phyloP scores from a whole-genome alignment of 2,329 filamentous ascomycete genomes.

The Cladophialophora immunda region DNA sequence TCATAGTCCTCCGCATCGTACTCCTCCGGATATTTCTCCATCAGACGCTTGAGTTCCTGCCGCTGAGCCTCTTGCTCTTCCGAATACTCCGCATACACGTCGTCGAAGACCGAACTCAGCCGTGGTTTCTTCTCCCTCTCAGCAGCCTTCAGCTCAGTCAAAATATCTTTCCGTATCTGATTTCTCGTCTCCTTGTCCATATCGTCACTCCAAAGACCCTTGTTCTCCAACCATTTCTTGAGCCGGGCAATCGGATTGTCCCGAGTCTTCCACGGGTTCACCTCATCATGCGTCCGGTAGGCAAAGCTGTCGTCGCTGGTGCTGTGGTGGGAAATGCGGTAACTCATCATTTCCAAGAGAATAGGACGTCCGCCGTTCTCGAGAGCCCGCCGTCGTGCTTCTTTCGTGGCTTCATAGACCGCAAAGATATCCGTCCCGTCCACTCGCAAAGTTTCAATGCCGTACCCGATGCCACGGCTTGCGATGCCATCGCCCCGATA shows the following conservation, averaged over 20 bases:
- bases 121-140: slow-evolving; percentile 64
- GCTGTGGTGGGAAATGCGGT: slow-evolving; percentile 95
- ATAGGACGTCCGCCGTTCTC: slow-evolving; percentile 81
- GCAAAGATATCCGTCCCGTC: slow-evolving; percentile 95
- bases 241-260: slow-evolving; percentile 87
- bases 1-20: slow-evolving; percentile 84
- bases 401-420: slow-evolving; percentile 79
- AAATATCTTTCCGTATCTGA: slow-evolving; percentile 73
- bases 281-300: slow-evolving; percentile 89
- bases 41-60: slow-evolving; percentile 72
- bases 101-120: slow-evolving; percentile 72
- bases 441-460: slow-evolving; percentile 87
- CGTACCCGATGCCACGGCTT: slow-evolving; percentile 84
- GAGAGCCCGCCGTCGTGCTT: slow-evolving; percentile 80
- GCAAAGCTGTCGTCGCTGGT: slow-evolving; percentile 97
- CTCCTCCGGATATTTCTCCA: slow-evolving; percentile 88
- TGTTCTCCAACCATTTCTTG: slow-evolving; percentile 87
- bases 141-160: slow-evolving; percentile 82
- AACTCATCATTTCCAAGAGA: slow-evolving; percentile 94
- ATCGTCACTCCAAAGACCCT: slow-evolving; percentile 82
- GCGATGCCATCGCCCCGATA: slow-evolving; percentile 92
- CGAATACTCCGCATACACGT: slow-evolving; percentile 87
- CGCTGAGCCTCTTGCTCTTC: slow-evolving; percentile 81
- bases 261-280: slow-evolving; percentile 89
- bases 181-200: slow-evolving; percentile 77